Evolutionary conservation across 2,329 filamentous ascomycete genomes (phyloP).

Genomic region (Phialophora macrospora): DNA sequence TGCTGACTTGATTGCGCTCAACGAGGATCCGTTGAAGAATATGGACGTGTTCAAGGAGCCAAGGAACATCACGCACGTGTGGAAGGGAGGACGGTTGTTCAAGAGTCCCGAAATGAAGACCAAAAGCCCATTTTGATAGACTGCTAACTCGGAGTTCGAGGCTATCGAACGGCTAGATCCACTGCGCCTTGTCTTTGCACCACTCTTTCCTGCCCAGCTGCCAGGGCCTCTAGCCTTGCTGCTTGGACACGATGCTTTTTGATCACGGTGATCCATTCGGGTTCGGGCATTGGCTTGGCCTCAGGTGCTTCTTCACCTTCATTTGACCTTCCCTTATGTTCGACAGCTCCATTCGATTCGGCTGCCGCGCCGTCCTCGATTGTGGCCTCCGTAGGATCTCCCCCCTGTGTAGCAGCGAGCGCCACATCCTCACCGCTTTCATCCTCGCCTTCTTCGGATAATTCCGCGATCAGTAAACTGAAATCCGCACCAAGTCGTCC

Average conservation of each 20-base stretch:
- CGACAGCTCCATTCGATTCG: constrained; percentile 6
- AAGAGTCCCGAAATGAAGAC: constrained; percentile 19
- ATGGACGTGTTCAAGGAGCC: constrained; percentile 49
- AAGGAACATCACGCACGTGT: constrained; percentile 54
- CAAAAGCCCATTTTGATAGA: not conserved
- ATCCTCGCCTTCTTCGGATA: constrained; percentile 47
- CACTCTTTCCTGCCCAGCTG: constrained; percentile 35
- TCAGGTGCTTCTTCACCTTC: constrained; percentile 5
- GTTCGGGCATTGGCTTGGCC: constrained; percentile 45
- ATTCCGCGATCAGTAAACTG: constrained; percentile 76
- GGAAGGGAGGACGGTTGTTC: constrained; percentile 40
- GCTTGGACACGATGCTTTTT: constrained; percentile 40
- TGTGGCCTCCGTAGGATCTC: not conserved
- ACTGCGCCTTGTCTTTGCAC: constrained; percentile 7
- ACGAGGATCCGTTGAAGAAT: constrained; percentile 52
- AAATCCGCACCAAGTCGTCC: constrained; percentile 92
- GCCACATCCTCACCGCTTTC: constrained; percentile 43
- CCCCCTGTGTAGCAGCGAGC: constrained; percentile 27
- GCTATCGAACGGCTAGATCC: constrained; percentile 13
- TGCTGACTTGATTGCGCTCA: constrained; percentile 56
- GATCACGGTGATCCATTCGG: constrained; percentile 39
- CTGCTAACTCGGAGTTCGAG: not conserved
- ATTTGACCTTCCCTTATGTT: not conserved
- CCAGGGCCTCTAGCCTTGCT: constrained; percentile 37
- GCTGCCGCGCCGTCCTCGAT: constrained; percentile 70